Conservation (phyloP, 225 moss, liverwort and hornwort genomes). For the Pseudisothecium myosuroides region DNA sequence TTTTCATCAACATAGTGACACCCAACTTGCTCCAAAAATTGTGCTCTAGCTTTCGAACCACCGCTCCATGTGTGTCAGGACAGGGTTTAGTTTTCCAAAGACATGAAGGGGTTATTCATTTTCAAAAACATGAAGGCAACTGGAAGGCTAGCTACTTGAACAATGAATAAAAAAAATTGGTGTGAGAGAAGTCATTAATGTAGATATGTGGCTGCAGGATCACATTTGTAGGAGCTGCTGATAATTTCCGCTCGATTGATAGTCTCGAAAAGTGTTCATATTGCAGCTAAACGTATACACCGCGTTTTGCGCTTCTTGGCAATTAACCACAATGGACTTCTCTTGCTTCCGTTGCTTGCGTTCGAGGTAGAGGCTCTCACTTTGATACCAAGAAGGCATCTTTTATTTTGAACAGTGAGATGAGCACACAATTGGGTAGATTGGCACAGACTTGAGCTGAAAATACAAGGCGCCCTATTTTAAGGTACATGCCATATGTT, state of each 20-base stretch:
- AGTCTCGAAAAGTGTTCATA: background rate
- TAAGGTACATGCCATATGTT: background rate
- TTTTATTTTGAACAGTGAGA: background rate
- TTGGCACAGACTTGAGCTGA: background rate
- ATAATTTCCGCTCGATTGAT: background rate
- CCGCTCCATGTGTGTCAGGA: background rate
- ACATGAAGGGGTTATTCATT: background rate
- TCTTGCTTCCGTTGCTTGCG: background rate
- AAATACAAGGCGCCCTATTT: background rate
- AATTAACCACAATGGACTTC: background rate
- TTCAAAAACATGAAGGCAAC: background rate
- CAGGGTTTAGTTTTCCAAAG: background rate
- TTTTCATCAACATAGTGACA: background rate
- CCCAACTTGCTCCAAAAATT: background rate
- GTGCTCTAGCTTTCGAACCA: background rate
- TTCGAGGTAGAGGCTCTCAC: background rate
- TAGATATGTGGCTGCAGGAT: background rate
- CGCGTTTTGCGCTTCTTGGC: background rate
- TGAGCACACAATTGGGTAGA: background rate
- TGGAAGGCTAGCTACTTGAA: background rate
- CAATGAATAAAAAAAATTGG: background rate
- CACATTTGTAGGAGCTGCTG: background rate
- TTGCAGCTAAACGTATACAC: background rate
- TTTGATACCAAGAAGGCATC: background rate
- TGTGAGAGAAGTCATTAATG: background rate